Evolutionary conservation across 495 filamentous ascomycete species (phyloP).

Genomic region (Eremomyces bilateralis): DNA sequence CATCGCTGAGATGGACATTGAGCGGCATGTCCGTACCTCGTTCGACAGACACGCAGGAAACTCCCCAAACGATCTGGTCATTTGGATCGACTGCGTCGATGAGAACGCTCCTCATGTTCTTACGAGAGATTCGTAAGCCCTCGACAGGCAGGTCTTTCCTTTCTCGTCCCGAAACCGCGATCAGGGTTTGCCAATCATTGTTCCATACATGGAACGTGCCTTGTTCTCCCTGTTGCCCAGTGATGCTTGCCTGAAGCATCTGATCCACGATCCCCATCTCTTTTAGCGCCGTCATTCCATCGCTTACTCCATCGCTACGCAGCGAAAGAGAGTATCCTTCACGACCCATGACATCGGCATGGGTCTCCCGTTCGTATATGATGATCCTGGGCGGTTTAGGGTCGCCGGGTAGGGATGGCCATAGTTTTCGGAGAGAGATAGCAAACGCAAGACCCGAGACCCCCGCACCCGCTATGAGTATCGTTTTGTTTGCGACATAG

Average conservation of each 20-base stretch:
- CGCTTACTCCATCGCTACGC: constrained; percentile 10
- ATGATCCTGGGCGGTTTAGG: constrained; percentile 9
- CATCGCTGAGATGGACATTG: constrained; percentile 1
- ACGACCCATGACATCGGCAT: constrained; percentile 6
- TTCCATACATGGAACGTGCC: constrained; percentile 13
- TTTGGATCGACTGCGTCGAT: constrained; percentile 2
- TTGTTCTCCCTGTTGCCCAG: background rate
- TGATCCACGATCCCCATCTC: constrained; percentile 14
- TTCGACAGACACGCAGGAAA: background rate
- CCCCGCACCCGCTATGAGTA: constrained; percentile 19
- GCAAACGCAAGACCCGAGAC: constrained; percentile 19
- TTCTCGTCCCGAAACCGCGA: constrained; percentile 5
- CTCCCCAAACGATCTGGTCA: constrained; percentile 2
- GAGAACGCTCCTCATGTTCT: constrained; percentile 3
- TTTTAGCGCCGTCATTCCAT: constrained; percentile 13
- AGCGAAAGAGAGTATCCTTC: constrained; percentile 21
- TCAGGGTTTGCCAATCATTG: constrained; percentile 6
- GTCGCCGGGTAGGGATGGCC: constrained; percentile 8
- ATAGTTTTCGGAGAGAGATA: constrained; percentile 15
- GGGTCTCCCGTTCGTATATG: constrained; percentile 17
- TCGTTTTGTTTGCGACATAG: constrained; percentile 15
- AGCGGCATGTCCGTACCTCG: background rate
- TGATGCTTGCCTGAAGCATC: constrained; percentile 5
- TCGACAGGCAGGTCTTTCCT: constrained; percentile 4
- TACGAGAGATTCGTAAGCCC: constrained; percentile 9